Evolutionary conservation across 2,329 filamentous ascomycete genomes (phyloP), one percentile per base, ranked within the genome.

Genomic region (Cucurbitaria berberidis): DNA sequence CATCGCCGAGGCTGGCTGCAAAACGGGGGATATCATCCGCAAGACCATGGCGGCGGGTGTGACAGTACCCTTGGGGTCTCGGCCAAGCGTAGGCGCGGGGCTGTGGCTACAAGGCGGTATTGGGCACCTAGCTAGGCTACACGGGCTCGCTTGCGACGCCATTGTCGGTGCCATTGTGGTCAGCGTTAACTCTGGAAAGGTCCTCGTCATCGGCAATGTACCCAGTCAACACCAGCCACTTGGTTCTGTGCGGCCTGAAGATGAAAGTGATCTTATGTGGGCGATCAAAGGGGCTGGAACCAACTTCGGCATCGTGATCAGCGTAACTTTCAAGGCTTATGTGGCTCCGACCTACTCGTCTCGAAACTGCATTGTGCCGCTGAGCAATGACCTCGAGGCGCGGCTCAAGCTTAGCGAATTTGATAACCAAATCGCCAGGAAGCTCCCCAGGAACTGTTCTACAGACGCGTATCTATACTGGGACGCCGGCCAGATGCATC

Each of bases 41-140:
- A 74, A 77, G 45, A 62, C 81, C 32, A 80, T 81, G 76, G 70
- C 51, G 1, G 74, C 58, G 0, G 82, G 80, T 2, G 0, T 87
- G 47, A 83, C 81, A 49, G 80, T 88, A 2, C 85, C 86, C 0
- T 67, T 88, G 3, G 86, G 86, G 2, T 67, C 83, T 22, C 82
- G 86, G 5, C 86, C 86, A 57, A 87, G 84, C 58, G 84, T 88
- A 22, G 86, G 86, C 2, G 80, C 83, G 0, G 86, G 86, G 0
- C 60, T 85, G 13, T 88, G 84, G 84, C 74, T 89, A 41, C 85
- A 88, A 74, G 86, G 86, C 35, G 85, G 86, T 46, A 85, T 88
- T 43, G 85, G 85, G 1, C 84, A 87, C 58, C 73, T 86, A n/a
- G 63, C 81, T 30, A 77, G 85, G 52, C 48, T 77, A 8, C 69